These are phyloP conservation scores for Apiosordaria backusii DNA, from an alignment of 495 filamentous ascomycete genomes.

Conservation along the genomic window DNA sequence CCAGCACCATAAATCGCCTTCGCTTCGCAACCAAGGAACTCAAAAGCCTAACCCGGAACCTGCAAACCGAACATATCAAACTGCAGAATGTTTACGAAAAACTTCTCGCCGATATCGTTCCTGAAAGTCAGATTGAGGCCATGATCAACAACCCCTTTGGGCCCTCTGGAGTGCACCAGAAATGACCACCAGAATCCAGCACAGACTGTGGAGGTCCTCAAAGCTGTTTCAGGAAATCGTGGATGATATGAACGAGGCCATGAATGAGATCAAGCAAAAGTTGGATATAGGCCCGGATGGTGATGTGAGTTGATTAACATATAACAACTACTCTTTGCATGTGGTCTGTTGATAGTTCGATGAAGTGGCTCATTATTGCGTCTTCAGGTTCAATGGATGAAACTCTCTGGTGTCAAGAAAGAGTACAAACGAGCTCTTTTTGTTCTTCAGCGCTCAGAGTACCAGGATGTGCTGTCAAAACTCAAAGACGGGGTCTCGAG, in stretches of 20 bases:
- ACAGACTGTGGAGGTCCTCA: conserved; percentile 22
- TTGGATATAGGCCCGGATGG: conserved; percentile 18
- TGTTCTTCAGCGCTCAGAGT: conserved; percentile 26
- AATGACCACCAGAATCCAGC: conserved; percentile 15
- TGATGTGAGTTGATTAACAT: conserved; percentile 10
- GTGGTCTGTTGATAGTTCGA: neutral
- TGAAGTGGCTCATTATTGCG: neutral
- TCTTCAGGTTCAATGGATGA: neutral
- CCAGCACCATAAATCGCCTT: conserved; percentile 27
- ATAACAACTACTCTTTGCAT: too few species aligned
- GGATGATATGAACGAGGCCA: conserved; percentile 21
- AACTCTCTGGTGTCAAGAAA: neutral
- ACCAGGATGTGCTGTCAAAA: conserved; percentile 28
- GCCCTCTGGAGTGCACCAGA: conserved; percentile 18
- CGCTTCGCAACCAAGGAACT: conserved; percentile 28
- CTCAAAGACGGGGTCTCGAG: conserved; percentile 34
- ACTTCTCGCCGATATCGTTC: conserved; percentile 30
- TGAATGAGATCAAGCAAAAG: conserved; percentile 22
- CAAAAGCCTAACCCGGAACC: conserved; percentile 28
- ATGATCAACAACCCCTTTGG: conserved; percentile 32
- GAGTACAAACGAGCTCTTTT: conserved; percentile 27
- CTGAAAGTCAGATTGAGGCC: conserved; percentile 22
- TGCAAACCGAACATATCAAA: conserved; percentile 32
- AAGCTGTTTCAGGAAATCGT: conserved; percentile 23
- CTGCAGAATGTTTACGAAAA: conserved; percentile 37